Evolutionary conservation across 2,329 filamentous ascomycete species (phyloP).

Genomic region (Aspergillus pseudonomiae): DNA sequence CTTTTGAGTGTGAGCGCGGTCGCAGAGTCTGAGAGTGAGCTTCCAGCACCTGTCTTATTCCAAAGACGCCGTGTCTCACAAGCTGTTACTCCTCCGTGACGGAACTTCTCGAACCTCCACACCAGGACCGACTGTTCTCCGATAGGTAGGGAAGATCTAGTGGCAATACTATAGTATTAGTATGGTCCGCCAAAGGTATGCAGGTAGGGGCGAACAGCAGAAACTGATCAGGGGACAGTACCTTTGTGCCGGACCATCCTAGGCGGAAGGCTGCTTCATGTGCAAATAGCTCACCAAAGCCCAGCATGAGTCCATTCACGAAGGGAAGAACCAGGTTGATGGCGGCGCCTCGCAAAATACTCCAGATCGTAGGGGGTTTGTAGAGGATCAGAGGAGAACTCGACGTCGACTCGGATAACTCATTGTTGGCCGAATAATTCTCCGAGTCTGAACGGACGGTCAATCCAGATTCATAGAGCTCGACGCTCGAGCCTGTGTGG

Average conservation of each 20-base stretch:
- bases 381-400: constrained; percentile 64
- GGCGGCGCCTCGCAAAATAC: constrained; percentile 80
- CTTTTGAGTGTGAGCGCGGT: not conserved
- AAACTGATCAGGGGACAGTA: constrained; percentile 44
- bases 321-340: constrained; percentile 97
- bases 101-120: constrained; percentile 76
- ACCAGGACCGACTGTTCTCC: constrained; percentile 76
- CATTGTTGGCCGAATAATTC: constrained; percentile 48
- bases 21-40: not conserved
- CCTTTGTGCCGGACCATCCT: constrained; percentile 93
- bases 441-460: constrained; percentile 54
- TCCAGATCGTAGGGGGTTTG: constrained; percentile 84
- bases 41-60: constrained; percentile 55
- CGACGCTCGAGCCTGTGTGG: constrained; percentile 33
- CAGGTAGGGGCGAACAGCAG: not conserved
- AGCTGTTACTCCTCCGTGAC: constrained; percentile 55
- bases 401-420: constrained; percentile 39
- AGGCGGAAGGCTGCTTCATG: constrained; percentile 92
- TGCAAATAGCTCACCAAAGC: constrained; percentile 94
- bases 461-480: constrained; percentile 47
- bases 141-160: constrained; percentile 62
- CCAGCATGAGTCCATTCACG: constrained; percentile 96
- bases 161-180: not conserved
- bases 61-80: constrained; percentile 69
- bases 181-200: not conserved